Base-by-base conservation (phyloP, 1,139 yeast genomes). In the Geotrichum phurueaensis region DNA sequence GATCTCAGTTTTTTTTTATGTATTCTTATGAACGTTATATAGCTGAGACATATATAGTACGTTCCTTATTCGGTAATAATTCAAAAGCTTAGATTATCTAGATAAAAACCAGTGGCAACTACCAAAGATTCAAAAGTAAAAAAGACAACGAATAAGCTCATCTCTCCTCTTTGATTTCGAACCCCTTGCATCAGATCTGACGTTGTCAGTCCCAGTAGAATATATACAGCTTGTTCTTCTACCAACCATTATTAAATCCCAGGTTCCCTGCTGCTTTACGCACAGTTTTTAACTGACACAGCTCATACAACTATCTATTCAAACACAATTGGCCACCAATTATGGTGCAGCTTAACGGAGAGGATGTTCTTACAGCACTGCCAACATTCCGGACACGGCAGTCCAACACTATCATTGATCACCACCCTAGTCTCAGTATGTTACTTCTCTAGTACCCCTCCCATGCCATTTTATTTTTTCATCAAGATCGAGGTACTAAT, bases 61-160 rank as follows among this genome's bases (percentile, higher is more conserved):
- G n/a, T 31, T 23, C 18, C 5, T 2, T 29, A 52, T 31, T 33
- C 22, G 10, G 45, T 20, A 20, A 52, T 18, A 7, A 18, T 7
- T 25, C 20, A n/a, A 15, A 29, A 25, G 3, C 13, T 51, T 6
- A 53, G 58, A 56, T 56, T 51, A 56, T 56, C 58, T 43, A 56
- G 58, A 56, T 51, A 56, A 56, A 43, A 51, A 51, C 47, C 54
- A 54, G 51, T 15, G 47, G 56, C 27, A 25, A 18, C 13, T 36
- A 39, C n/a, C n/a, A 15, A 12, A 33, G 2, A 12, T 12, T 10
- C 47, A 39, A 39, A 39, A 39, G n/a, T n/a, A n/a, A 39, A 15
- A 39, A 39, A 39, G n/a, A n/a, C 10, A 39, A n/a, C 18, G 18
- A n/a, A 39, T 27, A 27, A 27, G 5, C 31, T 1, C 31, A 27